Base-by-base conservation (phyloP, 495 filamentous ascomycete genomes). In the Neurospora sp. region DNA sequence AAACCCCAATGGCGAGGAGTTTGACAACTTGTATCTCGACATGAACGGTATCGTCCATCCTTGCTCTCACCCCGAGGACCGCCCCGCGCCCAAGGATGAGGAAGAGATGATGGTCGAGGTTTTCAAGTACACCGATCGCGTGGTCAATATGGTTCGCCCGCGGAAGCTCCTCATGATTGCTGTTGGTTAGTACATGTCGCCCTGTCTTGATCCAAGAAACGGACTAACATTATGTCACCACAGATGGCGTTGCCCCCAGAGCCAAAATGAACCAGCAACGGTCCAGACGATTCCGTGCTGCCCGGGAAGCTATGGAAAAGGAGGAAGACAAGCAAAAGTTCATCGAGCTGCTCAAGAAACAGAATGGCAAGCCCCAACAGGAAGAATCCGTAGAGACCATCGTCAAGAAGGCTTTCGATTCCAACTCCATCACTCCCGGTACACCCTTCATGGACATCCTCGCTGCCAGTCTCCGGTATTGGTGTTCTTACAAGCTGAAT, bases 31-130 rank as follows among this genome's bases (percentile, higher is more conserved):
- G 3, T 99, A 98, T 78, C 88, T 99, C 70, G 96, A 99, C 79
- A 98, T 99, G 96, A 99, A 99, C 84, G 96, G 96, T 80, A 99
- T 99, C 75, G 96, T 99, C 61, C 96, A 99, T 87, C 96, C 96
- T 3, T 99, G 96, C 84, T 97, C 94, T 6, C 96, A 99, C 82
- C 96, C 96, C 3, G 96, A 99, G 82, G 95, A 98, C 75, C 90
- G 87, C 73, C 93, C 96, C 4, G 88, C 96, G 5, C 96, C 96
- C 38, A 91, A 91, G 77, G 94, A 93, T 53, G 96, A 99, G 85
- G 93, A 96, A 81, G 96, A 98, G 82, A 99, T 99, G 96, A 99
- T 99, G 96, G 72, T 97, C 74, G 96, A 94, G 78, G 89, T 98
- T 73, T 98, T 98, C 85, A 92, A 92, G 77, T 98, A 98, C 81